These are phyloP conservation scores for Amylocarpus encephaloides DNA, from an alignment of 2,329 filamentous ascomycete species.

Conservation along the genomic window DNA sequence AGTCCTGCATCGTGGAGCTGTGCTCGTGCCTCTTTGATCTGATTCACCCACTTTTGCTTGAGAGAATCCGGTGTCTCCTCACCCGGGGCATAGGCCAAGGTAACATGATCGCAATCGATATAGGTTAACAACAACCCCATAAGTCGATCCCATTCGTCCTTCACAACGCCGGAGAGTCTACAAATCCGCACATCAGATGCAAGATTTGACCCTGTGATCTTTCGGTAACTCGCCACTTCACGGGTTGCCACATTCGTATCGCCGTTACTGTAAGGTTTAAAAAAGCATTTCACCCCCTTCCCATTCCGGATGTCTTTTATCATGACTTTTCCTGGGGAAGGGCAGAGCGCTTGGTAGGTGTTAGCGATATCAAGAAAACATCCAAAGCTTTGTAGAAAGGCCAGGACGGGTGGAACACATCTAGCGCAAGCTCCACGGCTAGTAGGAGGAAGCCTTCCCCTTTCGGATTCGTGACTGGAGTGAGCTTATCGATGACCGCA, in stretches of 20 bases:
- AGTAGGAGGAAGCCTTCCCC: neutral
- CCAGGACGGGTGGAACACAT: slow-evolving; percentile 9
- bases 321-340: slow-evolving; percentile 14
- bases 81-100: slow-evolving; percentile 13
- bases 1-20: slow-evolving; percentile 12
- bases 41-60: slow-evolving; percentile 20
- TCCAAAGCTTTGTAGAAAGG: slow-evolving; percentile 10
- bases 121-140: slow-evolving; percentile 21
- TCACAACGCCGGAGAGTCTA: slow-evolving; percentile 14
- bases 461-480: slow-evolving; percentile 5
- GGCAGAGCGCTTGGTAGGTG: slow-evolving; percentile 12
- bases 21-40: slow-evolving; percentile 10
- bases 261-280: slow-evolving; percentile 9
- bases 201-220: slow-evolving; percentile 13
- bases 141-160: slow-evolving; percentile 12
- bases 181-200: slow-evolving; percentile 14
- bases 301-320: neutral
- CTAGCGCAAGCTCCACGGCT: slow-evolving; percentile 9
- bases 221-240: slow-evolving; percentile 15
- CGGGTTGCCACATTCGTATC: slow-evolving; percentile 11
- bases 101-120: slow-evolving; percentile 16
- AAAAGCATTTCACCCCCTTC: slow-evolving; percentile 13
- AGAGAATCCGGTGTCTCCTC: slow-evolving; percentile 10
- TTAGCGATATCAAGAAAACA: slow-evolving; percentile 11
- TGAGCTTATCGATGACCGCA: slow-evolving; percentile 9